A percentile compares a stretch with the other conserved stretches of the same genome.
These are phyloP conservation scores for Solanum chaucha DNA, from an alignment of 257 asterid species.

Conservation along the genomic window DNA sequence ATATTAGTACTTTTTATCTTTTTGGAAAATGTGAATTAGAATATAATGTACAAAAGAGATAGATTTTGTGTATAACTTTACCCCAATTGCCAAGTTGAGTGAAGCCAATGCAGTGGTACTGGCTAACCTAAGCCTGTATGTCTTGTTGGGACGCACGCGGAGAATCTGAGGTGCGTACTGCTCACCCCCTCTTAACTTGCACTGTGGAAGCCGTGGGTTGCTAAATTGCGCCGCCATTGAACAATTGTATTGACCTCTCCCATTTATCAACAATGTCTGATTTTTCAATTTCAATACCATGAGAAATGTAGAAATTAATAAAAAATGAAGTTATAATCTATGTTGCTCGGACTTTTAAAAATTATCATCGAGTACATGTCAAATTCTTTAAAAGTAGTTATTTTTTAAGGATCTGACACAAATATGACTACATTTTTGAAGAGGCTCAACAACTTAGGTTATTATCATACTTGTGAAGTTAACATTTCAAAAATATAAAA, in stretches of 20 bases:
- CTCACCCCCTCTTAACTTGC: conserved; percentile 56
- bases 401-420: too few species aligned
- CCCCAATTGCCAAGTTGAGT: conserved; percentile 85
- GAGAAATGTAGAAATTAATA: neutral
- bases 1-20: neutral
- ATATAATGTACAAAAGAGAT: neutral
- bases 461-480: neutral
- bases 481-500: neutral
- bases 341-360: neutral
- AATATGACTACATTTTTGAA: too few species aligned
- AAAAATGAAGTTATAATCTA: neutral
- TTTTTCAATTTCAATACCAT: neutral
- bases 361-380: neutral
- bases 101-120: conserved; percentile 71
- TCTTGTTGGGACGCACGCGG: conserved; percentile 54
- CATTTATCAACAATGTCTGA: conserved; percentile 60
- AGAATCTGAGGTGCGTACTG: conserved; percentile 65
- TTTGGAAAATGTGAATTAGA: neutral
- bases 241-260: conserved; percentile 90
- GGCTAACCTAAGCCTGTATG: conserved; percentile 77
- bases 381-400: neutral
- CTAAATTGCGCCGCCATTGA: conserved; percentile 45
- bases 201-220: conserved; percentile 23
- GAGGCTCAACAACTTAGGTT: neutral
- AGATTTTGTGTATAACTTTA: conserved; percentile 4